phyloP scores from a whole-genome alignment of 192 early-diverging fungal species.

The Podila minutissima region DNA sequence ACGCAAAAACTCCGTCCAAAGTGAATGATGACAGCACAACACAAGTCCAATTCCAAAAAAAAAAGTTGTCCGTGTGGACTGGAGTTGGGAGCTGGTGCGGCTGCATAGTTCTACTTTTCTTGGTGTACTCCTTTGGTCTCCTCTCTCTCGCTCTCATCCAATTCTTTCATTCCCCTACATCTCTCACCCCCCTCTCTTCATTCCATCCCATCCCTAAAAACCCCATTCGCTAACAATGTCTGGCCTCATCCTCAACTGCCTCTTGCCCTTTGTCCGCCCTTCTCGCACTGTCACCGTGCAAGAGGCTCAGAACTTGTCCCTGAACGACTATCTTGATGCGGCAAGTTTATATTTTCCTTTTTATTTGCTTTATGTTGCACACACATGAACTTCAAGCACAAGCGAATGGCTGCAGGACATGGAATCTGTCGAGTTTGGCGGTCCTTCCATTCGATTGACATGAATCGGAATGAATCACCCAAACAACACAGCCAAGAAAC shows the following conservation, averaged over 20 bases:
- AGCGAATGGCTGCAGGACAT: background rate
- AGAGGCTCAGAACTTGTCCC: conserved; percentile 38
- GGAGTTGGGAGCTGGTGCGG: too few species aligned
- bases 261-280: conserved; percentile 46
- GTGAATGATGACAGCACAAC: too few species aligned
- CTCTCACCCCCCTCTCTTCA: background rate
- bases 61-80: too few species aligned
- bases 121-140: too few species aligned
- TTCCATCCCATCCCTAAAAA: background rate
- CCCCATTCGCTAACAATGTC: conserved; percentile 17
- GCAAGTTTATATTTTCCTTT: conserved; percentile 12
- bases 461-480: too few species aligned
- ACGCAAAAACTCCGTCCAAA: too few species aligned
- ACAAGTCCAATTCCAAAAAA: too few species aligned
- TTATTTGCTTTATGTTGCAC: background rate
- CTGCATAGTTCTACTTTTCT: too few species aligned
- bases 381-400: background rate
- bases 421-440: background rate
- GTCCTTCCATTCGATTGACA: too few species aligned
- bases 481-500: too few species aligned
- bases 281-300: conserved; percentile 46
- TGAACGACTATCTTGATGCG: conserved; percentile 41
- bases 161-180: background rate
- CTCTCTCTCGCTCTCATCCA: too few species aligned
- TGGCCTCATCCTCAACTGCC: conserved; percentile 50